A percentile compares a stretch with the other conserved stretches of the same genome.
These are phyloP conservation scores for Persicaria maculosa DNA, from an alignment of 148 eudicot species.

Conservation along the genomic window DNA sequence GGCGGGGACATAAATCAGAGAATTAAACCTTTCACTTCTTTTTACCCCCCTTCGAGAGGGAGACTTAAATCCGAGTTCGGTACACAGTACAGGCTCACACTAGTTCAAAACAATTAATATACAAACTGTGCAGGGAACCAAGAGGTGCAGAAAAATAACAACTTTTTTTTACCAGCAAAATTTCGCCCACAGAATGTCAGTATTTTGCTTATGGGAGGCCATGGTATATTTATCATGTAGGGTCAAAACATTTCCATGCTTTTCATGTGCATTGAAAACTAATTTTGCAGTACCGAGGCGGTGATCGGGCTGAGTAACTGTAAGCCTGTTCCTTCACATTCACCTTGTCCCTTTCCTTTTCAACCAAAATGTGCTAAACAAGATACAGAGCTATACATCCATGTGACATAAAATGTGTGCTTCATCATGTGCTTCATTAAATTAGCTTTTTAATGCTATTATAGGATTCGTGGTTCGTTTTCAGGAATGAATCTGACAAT, in stretches of 20 bases:
- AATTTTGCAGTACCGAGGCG: background rate
- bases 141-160: background rate
- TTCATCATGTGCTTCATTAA: background rate
- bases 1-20: background rate
- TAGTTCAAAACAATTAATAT: background rate
- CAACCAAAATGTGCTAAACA: background rate
- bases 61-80: background rate
- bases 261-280: background rate
- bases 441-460: background rate
- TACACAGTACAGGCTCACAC: background rate
- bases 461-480: background rate
- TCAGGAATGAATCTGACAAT: slow-evolving; percentile 10
- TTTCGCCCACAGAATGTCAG: background rate
- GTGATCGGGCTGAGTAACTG: background rate
- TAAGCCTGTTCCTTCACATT: background rate
- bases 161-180: slow-evolving; percentile 1
- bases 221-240: slow-evolving; percentile 3
- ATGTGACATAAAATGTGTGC: slow-evolving; percentile 1
- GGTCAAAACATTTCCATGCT: background rate
- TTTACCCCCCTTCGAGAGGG: too few relatives aligned
- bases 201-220: background rate
- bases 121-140: background rate
- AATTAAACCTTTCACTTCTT: background rate
- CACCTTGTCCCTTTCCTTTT: slow-evolving; percentile 7
- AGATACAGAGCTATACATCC: background rate